Evolutionary conservation across 371 early-diverging fungal species (phyloP), one percentile per base, ranked within the genome.

Genomic region (Mortierella sp.): DNA sequence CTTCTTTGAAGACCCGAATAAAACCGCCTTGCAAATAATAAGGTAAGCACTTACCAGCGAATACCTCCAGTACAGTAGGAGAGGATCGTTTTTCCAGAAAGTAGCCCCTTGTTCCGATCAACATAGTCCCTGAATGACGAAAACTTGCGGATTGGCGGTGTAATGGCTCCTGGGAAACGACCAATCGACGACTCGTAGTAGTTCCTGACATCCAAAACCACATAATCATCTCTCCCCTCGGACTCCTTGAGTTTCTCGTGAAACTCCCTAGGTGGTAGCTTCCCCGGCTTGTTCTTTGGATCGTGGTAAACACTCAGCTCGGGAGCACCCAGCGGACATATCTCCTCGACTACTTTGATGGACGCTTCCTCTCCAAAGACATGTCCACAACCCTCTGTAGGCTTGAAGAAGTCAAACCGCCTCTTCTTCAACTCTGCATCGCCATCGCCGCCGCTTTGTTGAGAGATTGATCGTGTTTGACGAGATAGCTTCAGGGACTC

Each of bases 21-120:
- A 72, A 21, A 53, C 14, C 3, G 21, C 14, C 37, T 16, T 48
- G 16, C 37, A 13, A 54, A 11, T 24, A 14, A 37, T 6, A 37
- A 21, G 16, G 37, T 9, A 9, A 1, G 28, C 51, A 8, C 81
- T 79, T 87, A 88, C 87, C 88, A 90, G 14, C 90, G 88, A 46
- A 89, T 88, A 31, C 91, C 92, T 79, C 95, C 95, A 26, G 95
- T 95, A 71, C 95, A 95, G 72, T 95, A 95, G 0, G 94, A 93
- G 28, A 94, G 76, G 11, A 95, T 88, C 5, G 89, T 91, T 78
- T 92, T 92, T 3, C 90, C 90, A 8, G 89, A 70, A 72, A 93
- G 82, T 0, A 73, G 77, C 5, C 89, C 87, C 59, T 88, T 87
- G 78, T 93, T 91, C n/a, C 89, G 78, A 48, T 92, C 88, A 34